Evolutionary conservation across 345 rosid genomes (phyloP).

Genomic region (Toxicodendron radicans): DNA sequence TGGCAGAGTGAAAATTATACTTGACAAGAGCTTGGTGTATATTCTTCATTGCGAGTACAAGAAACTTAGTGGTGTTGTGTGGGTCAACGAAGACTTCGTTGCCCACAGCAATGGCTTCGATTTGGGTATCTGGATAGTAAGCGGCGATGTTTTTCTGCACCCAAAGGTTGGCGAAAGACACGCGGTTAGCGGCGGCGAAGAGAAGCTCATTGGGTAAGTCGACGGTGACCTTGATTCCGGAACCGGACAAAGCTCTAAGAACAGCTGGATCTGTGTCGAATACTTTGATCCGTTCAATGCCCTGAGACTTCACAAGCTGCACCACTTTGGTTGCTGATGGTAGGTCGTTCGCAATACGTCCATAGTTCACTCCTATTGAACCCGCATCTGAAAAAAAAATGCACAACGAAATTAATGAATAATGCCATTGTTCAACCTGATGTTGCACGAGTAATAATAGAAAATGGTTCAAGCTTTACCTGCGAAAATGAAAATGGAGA

Average conservation of each 20-base stretch:
- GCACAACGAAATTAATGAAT: not conserved
- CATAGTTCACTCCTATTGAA: slow-evolving; percentile 91
- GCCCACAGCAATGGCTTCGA: slow-evolving; percentile 91
- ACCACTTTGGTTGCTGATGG: slow-evolving; percentile 78
- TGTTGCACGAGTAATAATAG: not conserved
- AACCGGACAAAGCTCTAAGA: slow-evolving; percentile 70
- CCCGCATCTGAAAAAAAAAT: slow-evolving; percentile 51
- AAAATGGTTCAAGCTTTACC: slow-evolving; percentile 22
- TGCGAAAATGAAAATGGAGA: slow-evolving; percentile 25
- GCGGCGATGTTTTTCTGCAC: slow-evolving; percentile 70
- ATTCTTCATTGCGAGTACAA: slow-evolving; percentile 82
- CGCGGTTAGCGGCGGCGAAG: slow-evolving; percentile 55
- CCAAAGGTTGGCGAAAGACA: slow-evolving; percentile 64
- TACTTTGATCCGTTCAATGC: slow-evolving; percentile 66
- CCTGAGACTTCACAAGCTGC: slow-evolving; percentile 69
- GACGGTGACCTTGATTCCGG: slow-evolving; percentile 79
- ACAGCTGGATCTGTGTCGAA: slow-evolving; percentile 83
- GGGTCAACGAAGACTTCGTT: slow-evolving; percentile 93
- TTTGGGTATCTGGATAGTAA: slow-evolving; percentile 66
- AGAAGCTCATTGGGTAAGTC: slow-evolving; percentile 81
- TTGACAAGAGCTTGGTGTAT: slow-evolving; percentile 68
- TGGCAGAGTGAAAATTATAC: slow-evolving; percentile 57
- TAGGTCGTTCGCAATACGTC: slow-evolving; percentile 74
- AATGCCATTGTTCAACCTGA: not conserved
- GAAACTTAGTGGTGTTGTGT: slow-evolving; percentile 66